Percentiles rank a stretch among this genome's conserved stretches.
These are phyloP conservation scores for Agrocybe chaxingu DNA, from an alignment of 768 basidiomycete genomes.

Conservation along the genomic window DNA sequence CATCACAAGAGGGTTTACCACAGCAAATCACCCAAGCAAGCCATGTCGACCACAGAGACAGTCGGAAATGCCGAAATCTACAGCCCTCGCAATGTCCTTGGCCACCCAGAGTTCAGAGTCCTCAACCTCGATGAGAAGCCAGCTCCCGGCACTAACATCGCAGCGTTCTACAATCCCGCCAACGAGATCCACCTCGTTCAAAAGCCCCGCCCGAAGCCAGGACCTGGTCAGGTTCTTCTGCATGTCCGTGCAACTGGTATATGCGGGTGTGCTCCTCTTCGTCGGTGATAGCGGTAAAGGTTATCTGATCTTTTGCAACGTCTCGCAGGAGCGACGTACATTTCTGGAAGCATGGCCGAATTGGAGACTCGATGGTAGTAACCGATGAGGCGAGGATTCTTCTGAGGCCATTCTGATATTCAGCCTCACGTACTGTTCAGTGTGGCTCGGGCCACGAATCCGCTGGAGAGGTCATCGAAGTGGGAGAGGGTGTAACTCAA, in stretches of 20 bases:
- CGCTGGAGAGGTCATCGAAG: slow-evolving; percentile 62
- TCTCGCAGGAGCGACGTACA: slow-evolving; percentile 62
- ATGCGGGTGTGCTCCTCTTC: slow-evolving; percentile 47
- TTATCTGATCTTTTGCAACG: not conserved
- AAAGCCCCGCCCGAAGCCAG: slow-evolving; percentile 57
- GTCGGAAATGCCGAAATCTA: slow-evolving; percentile 45
- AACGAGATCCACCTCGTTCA: slow-evolving; percentile 68
- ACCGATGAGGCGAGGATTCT: slow-evolving; percentile 50
- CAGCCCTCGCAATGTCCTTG: slow-evolving; percentile 51
- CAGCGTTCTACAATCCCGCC: slow-evolving; percentile 61
- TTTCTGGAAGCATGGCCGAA: slow-evolving; percentile 69
- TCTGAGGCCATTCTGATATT: not conserved
- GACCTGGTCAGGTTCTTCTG: slow-evolving; percentile 62
- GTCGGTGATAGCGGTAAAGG: not conserved
- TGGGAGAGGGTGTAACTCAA: slow-evolving; percentile 62
- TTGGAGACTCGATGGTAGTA: slow-evolving; percentile 70
- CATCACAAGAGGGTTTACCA: slow-evolving; percentile 1
- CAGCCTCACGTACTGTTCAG: slow-evolving; percentile 22
- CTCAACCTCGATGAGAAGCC: slow-evolving; percentile 49
- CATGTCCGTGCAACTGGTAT: slow-evolving; percentile 69
- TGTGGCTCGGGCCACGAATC: slow-evolving; percentile 72
- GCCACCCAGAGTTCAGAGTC: slow-evolving; percentile 54
- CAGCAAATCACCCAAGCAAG: too few relatives aligned
- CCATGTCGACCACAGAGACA: slow-evolving; percentile 25
- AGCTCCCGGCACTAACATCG: slow-evolving; percentile 47